Conservation (phyloP, 331 rosid genomes). For the Rosa hybrid region DNA sequence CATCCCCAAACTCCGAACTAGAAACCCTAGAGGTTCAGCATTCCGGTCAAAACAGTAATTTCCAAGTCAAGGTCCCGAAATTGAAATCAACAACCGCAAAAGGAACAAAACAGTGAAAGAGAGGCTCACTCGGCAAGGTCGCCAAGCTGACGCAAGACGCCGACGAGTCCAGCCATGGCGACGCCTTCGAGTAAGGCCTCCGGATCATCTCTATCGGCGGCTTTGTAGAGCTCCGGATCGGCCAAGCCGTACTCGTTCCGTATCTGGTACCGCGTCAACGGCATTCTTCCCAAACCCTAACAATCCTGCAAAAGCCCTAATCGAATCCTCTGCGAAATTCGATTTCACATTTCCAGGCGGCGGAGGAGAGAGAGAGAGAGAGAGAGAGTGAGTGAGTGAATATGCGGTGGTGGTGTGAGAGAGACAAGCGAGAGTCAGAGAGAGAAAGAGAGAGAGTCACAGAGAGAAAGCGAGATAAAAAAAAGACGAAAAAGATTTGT, state of each 20-base stretch:
- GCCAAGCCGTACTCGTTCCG: constrained; percentile 74
- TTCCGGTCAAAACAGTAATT: constrained; percentile 17
- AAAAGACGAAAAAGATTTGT: neutral
- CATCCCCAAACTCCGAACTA: constrained; percentile 16
- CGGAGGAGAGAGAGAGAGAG: constrained; percentile 24
- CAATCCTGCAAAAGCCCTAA: constrained; percentile 20
- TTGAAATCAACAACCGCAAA: constrained; percentile 10
- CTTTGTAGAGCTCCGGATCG: constrained; percentile 80
- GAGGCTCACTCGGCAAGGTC: constrained; percentile 87
- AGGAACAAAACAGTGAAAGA: neutral
- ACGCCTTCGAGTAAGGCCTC: constrained; percentile 89
- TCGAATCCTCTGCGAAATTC: neutral
- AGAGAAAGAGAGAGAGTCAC: neutral
- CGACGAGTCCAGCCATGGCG: constrained; percentile 88
- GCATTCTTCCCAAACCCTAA: constrained; percentile 50
- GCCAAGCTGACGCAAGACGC: constrained; percentile 94
- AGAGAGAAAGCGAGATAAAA: neutral
- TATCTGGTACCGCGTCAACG: constrained; percentile 70
- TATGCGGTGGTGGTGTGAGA: constrained; percentile 31
- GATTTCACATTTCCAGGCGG: constrained; percentile 37
- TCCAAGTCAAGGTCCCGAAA: neutral
- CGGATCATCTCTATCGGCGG: constrained; percentile 87
- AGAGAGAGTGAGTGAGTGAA: constrained; percentile 19
- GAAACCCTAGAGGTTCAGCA: constrained; percentile 28
- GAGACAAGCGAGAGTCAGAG: neutral